phyloP scores from a whole-genome alignment of 1,284 basidiomycete genomes.

The Cystobasidium slooffiae region DNA sequence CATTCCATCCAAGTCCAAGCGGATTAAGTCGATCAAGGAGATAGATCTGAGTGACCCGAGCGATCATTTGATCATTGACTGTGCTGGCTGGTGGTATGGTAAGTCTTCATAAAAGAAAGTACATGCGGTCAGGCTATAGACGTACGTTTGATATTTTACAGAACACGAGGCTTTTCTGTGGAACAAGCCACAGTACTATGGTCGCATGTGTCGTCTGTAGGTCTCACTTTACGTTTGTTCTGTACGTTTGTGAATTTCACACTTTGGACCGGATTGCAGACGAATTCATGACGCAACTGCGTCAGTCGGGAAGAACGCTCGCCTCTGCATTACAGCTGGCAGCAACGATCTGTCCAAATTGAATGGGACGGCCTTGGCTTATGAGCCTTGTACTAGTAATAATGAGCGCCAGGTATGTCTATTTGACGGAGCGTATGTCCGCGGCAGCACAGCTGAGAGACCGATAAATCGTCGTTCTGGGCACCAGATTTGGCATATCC shows the following conservation, averaged over 20 bases:
- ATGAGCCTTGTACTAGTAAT: not conserved
- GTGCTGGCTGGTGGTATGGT: slow-evolving; percentile 3
- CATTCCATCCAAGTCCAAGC: no score
- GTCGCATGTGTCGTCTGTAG: not conserved
- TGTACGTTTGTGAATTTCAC: not conserved
- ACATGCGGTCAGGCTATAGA: not conserved
- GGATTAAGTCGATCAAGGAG: not conserved
- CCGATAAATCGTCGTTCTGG: not conserved
- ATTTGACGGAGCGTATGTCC: not conserved
- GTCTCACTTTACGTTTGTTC: not conserved
- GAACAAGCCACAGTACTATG: slow-evolving; percentile 7
- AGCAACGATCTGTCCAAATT: not conserved
- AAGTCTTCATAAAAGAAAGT: not conserved
- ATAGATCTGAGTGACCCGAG: not conserved
- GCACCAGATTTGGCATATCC: slow-evolving; percentile 5
- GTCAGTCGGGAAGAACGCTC: no score
- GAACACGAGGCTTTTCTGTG: slow-evolving; percentile 5
- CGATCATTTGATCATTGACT: not conserved
- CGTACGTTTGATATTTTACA: not conserved
- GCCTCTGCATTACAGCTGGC: slow-evolving; percentile 1
- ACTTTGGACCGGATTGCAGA: not conserved
- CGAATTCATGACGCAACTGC: not conserved
- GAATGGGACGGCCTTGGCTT: not conserved
- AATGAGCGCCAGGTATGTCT: not conserved
- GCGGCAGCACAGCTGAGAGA: not conserved